These are phyloP conservation scores for Boletus sp. DNA, from an alignment of 1,284 basidiomycete genomes.

Conservation along the genomic window DNA sequence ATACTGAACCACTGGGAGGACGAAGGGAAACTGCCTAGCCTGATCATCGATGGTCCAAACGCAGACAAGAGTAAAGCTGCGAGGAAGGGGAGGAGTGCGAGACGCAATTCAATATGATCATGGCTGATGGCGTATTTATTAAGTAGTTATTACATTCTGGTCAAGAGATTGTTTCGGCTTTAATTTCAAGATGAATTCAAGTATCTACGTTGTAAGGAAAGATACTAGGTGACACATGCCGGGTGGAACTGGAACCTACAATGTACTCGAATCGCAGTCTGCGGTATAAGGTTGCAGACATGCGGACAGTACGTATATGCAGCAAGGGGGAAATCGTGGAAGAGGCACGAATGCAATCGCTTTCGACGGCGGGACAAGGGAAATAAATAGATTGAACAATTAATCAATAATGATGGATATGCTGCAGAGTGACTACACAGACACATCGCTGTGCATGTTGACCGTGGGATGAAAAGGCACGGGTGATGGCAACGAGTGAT, in stretches of 20 bases:
- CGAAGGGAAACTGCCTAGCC: conserved; percentile 75
- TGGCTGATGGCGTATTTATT: neutral
- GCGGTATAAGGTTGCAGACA: conserved; percentile 15
- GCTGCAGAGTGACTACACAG: conserved; percentile 18
- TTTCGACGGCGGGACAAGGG: conserved; percentile 10
- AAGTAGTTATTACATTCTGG: neutral
- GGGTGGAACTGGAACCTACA: conserved; percentile 15
- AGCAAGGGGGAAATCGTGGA: conserved; percentile 16
- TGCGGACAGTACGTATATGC: conserved; percentile 20
- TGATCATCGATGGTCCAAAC: conserved; percentile 56
- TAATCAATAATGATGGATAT: conserved; percentile 39
- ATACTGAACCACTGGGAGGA: conserved; percentile 78
- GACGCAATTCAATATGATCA: conserved; percentile 65
- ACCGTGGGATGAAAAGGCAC: conserved; percentile 10
- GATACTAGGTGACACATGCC: conserved; percentile 20
- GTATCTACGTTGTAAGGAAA: conserved; percentile 20
- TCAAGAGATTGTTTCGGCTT: neutral
- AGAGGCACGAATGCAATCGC: conserved; percentile 7
- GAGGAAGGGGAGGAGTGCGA: conserved; percentile 69
- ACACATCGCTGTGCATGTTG: conserved; percentile 10
- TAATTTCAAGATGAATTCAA: conserved; percentile 17
- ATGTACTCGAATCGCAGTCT: conserved; percentile 19
- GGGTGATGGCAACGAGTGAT: conserved; percentile 14
- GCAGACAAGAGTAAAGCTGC: conserved; percentile 39
- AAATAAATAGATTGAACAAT: conserved; percentile 32